Evolutionary conservation across 208 protist genomes (phyloP).

Genomic region (Leishmania guyanensis): DNA sequence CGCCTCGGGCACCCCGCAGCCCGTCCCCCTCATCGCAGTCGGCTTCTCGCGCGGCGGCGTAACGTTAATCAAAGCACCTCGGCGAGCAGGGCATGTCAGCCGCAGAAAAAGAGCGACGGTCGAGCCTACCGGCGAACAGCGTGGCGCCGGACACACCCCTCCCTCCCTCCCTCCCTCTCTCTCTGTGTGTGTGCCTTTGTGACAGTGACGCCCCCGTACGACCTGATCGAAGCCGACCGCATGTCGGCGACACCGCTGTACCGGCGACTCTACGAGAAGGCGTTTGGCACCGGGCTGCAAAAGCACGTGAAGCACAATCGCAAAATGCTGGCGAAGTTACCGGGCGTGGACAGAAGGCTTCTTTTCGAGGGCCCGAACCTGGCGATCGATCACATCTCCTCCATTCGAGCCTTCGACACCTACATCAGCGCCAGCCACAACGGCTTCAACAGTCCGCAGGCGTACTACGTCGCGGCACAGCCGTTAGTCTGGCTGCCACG

Average conservation of each 20-base stretch:
- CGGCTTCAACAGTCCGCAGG: constrained; percentile 36
- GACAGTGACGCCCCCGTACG: constrained; percentile 55
- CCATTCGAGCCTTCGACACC: constrained; percentile 41
- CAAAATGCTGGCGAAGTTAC: constrained; percentile 39
- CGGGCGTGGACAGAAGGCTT: constrained; percentile 27
- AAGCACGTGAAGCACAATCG: constrained; percentile 51
- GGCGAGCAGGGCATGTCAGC: constrained; percentile 50
- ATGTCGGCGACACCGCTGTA: constrained; percentile 25
- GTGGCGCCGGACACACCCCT: constrained; percentile 19
- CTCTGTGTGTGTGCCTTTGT: constrained; percentile 27
- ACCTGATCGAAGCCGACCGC: constrained; percentile 34
- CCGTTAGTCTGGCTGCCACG: constrained; percentile 39
- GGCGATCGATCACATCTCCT: constrained; percentile 25
- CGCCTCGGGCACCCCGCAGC: constrained; percentile 23
- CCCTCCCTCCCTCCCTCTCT: too few species aligned
- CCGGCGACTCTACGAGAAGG: constrained; percentile 32
- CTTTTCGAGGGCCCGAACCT: constrained; percentile 37
- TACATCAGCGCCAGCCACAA: constrained; percentile 57
- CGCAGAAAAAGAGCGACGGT: not conserved
- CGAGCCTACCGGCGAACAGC: constrained; percentile 8
- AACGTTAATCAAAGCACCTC: constrained; percentile 63
- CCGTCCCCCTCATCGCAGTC: constrained; percentile 54
- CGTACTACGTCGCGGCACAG: constrained; percentile 54
- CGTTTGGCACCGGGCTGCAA: constrained; percentile 31
- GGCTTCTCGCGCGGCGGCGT: constrained; percentile 71